Base-by-base conservation (phyloP, 1,284 basidiomycete species). In the Malassezia arunalokei region DNA sequence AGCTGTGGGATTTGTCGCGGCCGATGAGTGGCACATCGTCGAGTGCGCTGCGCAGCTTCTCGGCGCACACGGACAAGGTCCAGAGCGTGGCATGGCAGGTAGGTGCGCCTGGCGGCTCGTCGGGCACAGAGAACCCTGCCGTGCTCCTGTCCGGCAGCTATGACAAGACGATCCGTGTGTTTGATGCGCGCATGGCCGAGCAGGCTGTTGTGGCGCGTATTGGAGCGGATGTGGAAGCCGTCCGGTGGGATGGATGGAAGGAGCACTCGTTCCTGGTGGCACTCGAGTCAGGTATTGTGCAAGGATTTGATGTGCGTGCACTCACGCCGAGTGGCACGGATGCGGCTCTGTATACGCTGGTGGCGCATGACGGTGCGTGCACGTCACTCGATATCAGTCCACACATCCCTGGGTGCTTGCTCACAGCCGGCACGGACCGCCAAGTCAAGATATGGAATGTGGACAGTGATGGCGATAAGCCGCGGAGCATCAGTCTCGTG, bases 231-330 rank as follows among this genome's bases (percentile, higher is more conserved):
- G 89, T 98, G 11, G 92, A 99, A 75, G 85, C 86, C 42, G 76
- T 96, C 39, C 77, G 84, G 57, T 98, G 94, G 94, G 90, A 98
- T 76, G 92, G 91, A 45, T 95, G 88, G 86, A 83, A 88, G 51
- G 78, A 79, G 3, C 81, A 84, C 56, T 79, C 80, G 4, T 96
- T 96, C 78, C 89, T 89, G 66, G 91, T 92, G 60, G 72, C 85
- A 73, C 35, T 43, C 38, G 53, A 60, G 48, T 56, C 53, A 29
- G 50, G 58, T 27, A 27, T 51, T 1, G 53, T 57, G 0, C 63
- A 91, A 85, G 86, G 90, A 14, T 99, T 87, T 71, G 92, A 99
- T 72, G 85, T 83, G 4, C 82, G 91, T 48, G 83, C 82, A 27
- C 77, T 96, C 2, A 82, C 82, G 0, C 80, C 82, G 0, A 45